Evolutionary conservation across 2,329 filamentous ascomycete genomes (phyloP), one percentile per base, ranked within the genome.

Genomic region (Sporothrix pallida): DNA sequence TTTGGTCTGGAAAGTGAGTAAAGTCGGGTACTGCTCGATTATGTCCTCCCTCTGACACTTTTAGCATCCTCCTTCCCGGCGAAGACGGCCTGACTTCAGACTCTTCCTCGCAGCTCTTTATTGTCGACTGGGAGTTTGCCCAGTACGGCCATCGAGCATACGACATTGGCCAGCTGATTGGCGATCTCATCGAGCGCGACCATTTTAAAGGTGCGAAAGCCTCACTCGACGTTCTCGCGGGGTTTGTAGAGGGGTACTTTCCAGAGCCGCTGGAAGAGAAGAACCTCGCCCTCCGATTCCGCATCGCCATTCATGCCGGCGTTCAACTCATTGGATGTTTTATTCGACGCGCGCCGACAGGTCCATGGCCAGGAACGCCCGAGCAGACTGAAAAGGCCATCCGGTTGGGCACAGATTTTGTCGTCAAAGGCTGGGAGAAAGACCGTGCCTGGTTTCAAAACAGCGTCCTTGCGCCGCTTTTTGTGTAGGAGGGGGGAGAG

Each of bases 71-170:
- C 37, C 60, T 63, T 44, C 60, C 60, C 2, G 13, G n/a, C 8
- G 60, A 63, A 1, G 60, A 46, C 17, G 7, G 20, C 5, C 60
- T 63, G 37, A 46, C 12, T 8, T 37, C 17, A 2, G 17, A 63
- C 31, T 46, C 31, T 63, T 23, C 69, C 10, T 52, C 62, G 5
- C 23, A 78, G 1, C 73, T 85, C 6, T 81, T 83, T 72, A 75
- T 85, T n/a, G 80, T 83, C 52, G 83, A 85, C 76, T 85, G 83
- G 83, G 83, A 85, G 74, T 72, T 82, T 17, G 77, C 78, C 17
- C 83, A 85, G 17, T 79, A 80, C 37, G 82, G 83, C 2, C 76
- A 78, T 63, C 79, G 80, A 17, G 81, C 81, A 0, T 79, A 82
- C 46, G 83, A 85, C 71, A 76, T 84, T 0, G 83, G 82, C 13